Evolutionary conservation across 2,329 filamentous ascomycete genomes (phyloP).

Genomic region (Pseudofabraea citricarpa): DNA sequence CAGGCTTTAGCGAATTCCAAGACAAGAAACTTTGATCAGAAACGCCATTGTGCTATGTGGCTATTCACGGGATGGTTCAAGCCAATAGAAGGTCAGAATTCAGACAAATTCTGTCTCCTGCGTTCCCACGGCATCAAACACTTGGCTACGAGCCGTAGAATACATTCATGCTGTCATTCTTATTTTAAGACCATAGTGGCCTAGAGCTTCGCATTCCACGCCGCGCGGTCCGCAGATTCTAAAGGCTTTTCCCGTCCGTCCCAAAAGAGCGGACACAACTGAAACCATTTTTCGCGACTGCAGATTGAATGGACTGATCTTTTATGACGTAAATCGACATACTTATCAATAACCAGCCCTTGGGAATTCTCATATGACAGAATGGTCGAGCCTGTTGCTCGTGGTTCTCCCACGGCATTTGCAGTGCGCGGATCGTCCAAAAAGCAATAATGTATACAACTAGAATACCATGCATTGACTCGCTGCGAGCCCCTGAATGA

Average conservation of each 20-base stretch:
- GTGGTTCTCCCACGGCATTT: slow-evolving; percentile 64
- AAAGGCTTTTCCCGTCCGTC: slow-evolving; percentile 34
- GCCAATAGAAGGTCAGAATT: too few relatives aligned
- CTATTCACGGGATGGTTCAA: too few relatives aligned
- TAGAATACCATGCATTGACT: slow-evolving; percentile 57
- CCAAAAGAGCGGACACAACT: slow-evolving; percentile 43
- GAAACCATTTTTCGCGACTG: slow-evolving; percentile 35
- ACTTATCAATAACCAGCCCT: slow-evolving; percentile 28
- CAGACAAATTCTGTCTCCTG: too few relatives aligned
- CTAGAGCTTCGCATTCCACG: neutral
- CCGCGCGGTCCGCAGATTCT: neutral
- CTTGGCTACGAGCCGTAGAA: too few relatives aligned
- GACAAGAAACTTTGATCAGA: too few relatives aligned
- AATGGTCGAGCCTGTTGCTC: slow-evolving; percentile 64
- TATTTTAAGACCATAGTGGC: neutral
- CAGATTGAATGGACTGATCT: slow-evolving; percentile 30
- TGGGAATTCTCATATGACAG: slow-evolving; percentile 36
- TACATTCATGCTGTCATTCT: too few relatives aligned
- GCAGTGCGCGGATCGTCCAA: slow-evolving; percentile 55
- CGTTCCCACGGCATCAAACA: too few relatives aligned
- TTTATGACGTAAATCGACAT: slow-evolving; percentile 35
- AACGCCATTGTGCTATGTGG: too few relatives aligned
- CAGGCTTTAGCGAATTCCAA: too few relatives aligned
- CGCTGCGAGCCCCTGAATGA: slow-evolving; percentile 56
- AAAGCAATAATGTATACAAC: slow-evolving; percentile 58